These are phyloP conservation scores for Rhizoctonia solani DNA, from an alignment of 1,284 basidiomycete genomes.

Conservation along the genomic window DNA sequence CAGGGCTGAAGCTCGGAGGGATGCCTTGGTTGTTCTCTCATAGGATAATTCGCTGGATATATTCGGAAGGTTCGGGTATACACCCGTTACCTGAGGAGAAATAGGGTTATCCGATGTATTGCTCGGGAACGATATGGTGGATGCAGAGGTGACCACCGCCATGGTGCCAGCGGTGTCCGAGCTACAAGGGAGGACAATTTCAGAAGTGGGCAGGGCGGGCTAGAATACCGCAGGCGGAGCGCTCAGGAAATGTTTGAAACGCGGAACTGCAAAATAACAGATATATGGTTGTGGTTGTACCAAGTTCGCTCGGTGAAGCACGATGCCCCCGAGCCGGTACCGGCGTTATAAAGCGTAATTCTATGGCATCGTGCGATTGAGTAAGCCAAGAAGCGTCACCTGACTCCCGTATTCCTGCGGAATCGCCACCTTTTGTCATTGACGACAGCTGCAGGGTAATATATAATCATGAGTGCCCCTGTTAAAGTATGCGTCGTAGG, in stretches of 20 bases:
- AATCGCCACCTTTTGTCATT: too few species aligned
- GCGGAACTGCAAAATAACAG: too few species aligned
- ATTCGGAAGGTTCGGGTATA: constrained; percentile 20
- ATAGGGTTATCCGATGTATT: constrained; percentile 2
- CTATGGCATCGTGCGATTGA: neutral
- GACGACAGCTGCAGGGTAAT: constrained; percentile 3
- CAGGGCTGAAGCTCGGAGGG: constrained; percentile 29
- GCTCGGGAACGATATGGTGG: constrained; percentile 30
- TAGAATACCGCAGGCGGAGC: too few species aligned
- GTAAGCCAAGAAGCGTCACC: neutral
- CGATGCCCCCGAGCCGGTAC: too few species aligned
- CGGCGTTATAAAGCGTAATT: too few species aligned
- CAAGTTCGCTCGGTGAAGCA: too few species aligned
- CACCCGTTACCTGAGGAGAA: constrained; percentile 6
- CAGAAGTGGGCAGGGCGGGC: too few species aligned
- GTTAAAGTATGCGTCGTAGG: constrained; percentile 40
- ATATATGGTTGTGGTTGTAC: too few species aligned
- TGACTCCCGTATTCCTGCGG: too few species aligned
- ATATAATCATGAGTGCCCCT: constrained; percentile 7
- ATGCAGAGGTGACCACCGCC: constrained; percentile 17
- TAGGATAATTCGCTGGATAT: constrained; percentile 15
- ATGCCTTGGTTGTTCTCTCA: constrained; percentile 18
- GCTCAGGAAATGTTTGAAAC: too few species aligned
- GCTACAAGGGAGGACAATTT: neutral
- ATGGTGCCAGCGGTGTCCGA: neutral